Evolutionary conservation across 192 early-diverging fungal genomes (phyloP), one percentile per base, ranked within the genome.

Genomic region (Obelidium mucronatum): DNA sequence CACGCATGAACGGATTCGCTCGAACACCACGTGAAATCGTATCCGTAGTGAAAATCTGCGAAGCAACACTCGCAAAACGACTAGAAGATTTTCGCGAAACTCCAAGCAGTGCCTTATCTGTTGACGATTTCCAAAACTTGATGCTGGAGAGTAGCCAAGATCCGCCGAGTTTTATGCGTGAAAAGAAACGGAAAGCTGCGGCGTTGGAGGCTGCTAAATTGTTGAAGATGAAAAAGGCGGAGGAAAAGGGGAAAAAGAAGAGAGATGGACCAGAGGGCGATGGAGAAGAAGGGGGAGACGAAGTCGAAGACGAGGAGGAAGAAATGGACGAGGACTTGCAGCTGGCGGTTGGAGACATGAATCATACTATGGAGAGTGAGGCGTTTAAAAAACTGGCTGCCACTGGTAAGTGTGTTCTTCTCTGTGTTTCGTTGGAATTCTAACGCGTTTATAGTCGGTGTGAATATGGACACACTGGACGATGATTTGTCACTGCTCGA

Each of bases 1-100:
- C 95, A 1, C 81, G 95, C 54, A 94, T 98, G 92, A 91, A 98
- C 73, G 93, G 94, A 42, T 99, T 94, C 68, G 83, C 89, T 35
- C 86, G 97, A 34, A 91, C 96, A 3, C 81, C 87, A 34, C 85
- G 80, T 26, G 97, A 99, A 79, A 93, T 99, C 54, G 93, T 95
- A 60, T 80, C 87, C 52, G 91, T 96, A 0, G 95, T 96, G 65
- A 97, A 96, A 72, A 93, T 97, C 55, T 95, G 91, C 52, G 94
- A 95, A 60, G 83, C 86, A 0, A 99, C 97, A 1, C 82, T 99
- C 33, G 81, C 87, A 55, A 92, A 92, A 69, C 81, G 96, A 53
- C 80, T 97, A 51, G 84, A 89, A 8, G 97, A 98, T 76, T 95
- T 98, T 54, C 84, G 88, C 39, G 53, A 82, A 3, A 97, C 95